Base-by-base conservation (phyloP, 2,329 filamentous ascomycete species). In the Penicillium psychrosexuale region DNA sequence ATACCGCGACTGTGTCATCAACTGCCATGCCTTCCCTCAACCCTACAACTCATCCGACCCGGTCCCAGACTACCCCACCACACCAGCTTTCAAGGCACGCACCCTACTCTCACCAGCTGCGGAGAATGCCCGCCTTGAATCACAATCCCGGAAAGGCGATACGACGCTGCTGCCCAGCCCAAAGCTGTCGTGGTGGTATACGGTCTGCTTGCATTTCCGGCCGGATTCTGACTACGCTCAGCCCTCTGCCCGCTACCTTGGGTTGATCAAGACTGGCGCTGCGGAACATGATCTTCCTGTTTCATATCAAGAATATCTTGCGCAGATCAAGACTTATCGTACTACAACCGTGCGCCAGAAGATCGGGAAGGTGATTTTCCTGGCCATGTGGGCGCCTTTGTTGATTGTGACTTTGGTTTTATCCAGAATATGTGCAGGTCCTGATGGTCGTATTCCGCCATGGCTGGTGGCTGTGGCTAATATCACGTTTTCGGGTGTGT, bases 1-100 rank as follows among this genome's bases (percentile, higher is more conserved):
- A n/a, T 99, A 99, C 77, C 79, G 87, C 53, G 91, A 97, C 69
- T 84, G 96, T 11, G 69, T 90, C 0, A 85, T 96, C 12, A 84
- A 88, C 28, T 97, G 93, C 73, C 79, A 90, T 60, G 80, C 86
- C 0, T 81, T 97, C 8, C 79, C 84, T 0, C 75, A 81, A 1
- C 34, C 57, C 19, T 75, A 73, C 54, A 73, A 77, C 12, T 76
- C 79, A 4, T 69, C 82, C 11, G 77, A 76, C 27, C 75, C 80
- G 0, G 82, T 94, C 0, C 87, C 90, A 0, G 79, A 85, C 51
- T 76, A 79, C 46, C 89, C 89, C 1, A 72, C 77, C 0, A 80
- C 86, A 0, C 76, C 72, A 40, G 80, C 88, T 0, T 95, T 97
- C 77, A 82, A 89, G 63, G 91, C 91, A 1, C 89, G 91, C 69